Evolutionary conservation across 169 alveolate species (phyloP).

Genomic region (Blepharisma undulans): DNA sequence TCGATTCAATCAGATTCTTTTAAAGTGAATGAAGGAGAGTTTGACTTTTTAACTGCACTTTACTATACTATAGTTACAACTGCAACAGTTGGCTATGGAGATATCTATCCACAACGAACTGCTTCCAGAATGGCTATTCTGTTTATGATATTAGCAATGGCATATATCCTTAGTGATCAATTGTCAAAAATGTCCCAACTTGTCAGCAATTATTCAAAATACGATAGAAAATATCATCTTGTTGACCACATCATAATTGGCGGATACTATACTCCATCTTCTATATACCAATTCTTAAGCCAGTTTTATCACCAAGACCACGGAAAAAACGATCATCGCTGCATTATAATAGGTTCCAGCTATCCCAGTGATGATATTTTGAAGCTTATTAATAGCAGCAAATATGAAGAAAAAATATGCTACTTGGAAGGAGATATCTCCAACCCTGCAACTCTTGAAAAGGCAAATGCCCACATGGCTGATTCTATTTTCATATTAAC

Average conservation of each 20-base stretch:
- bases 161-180: conserved; percentile 13
- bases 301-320: conserved; percentile 41
- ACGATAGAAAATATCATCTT: conserved; percentile 11
- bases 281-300: conserved; percentile 14
- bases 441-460: neutral
- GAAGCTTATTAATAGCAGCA: neutral
- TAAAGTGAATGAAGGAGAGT: neutral
- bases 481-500: conserved; percentile 28
- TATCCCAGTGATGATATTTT: conserved; percentile 23
- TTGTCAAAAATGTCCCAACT: conserved; percentile 38
- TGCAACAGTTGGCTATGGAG: conserved; percentile 38
- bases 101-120: neutral
- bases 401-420: neutral
- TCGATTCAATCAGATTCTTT: neutral
- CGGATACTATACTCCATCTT: neutral
- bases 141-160: neutral
- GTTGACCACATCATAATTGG: conserved; percentile 15
- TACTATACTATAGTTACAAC: conserved; percentile 24
- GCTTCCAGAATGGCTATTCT: conserved; percentile 24
- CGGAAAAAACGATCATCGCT: neutral
- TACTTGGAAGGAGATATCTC: conserved; percentile 27
- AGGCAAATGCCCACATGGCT: conserved; percentile 36
- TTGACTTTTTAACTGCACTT: conserved; percentile 40
- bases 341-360: conserved; percentile 15
- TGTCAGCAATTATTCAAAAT: conserved; percentile 30